Evolutionary conservation across 148 eudicot species (phyloP), one percentile per base, ranked within the genome.

Genomic region (Talinum fruticosum): DNA sequence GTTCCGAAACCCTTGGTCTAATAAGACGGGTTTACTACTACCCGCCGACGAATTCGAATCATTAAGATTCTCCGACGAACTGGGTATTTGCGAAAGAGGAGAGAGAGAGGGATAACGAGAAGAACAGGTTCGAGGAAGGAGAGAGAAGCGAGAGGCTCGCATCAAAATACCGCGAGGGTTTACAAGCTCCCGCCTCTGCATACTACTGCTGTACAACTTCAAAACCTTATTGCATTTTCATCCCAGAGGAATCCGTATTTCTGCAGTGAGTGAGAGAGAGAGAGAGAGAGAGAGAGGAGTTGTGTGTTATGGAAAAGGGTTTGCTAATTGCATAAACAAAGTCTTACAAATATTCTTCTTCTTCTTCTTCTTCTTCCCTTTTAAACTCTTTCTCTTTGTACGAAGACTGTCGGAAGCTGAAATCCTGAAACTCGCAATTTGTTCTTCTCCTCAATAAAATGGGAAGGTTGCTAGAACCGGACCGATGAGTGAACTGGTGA

Each of bases 141-240:
- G 82, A 83, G 90, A 78, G 80, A 87, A 32, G 37, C 84, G 84
- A 75, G 84, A 81, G 10, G 88, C 68, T 78, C 88, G 84, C 87
- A 83, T 82, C 69, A 82, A 66, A 37, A 81, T 74, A 19, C 8
- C 51, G 67, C 30, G 34, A 69, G 78, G 75, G 68, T 66, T 59
- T 28, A 32, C 10, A 32, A 64, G 71, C 71, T 76, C 70, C 36
- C 81, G 74, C 69, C 78, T 72, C 80, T 57, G 80, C 83, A 79
- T 83, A 24, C 24, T 76, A 15, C 19, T 53, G 26, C 34, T 2
- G 32, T 28, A 26, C 3, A 8, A 8, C 15, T 2, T 28, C 33
- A 28, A 3, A 62, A 62, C 4, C 12, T 37, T 0, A 28, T 45
- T 37, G 66, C 66, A 62, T 62, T 28, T 28, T 62, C 33, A 62